Conservation (phyloP, 768 basidiomycete genomes). For the Auricularia sp. region DNA sequence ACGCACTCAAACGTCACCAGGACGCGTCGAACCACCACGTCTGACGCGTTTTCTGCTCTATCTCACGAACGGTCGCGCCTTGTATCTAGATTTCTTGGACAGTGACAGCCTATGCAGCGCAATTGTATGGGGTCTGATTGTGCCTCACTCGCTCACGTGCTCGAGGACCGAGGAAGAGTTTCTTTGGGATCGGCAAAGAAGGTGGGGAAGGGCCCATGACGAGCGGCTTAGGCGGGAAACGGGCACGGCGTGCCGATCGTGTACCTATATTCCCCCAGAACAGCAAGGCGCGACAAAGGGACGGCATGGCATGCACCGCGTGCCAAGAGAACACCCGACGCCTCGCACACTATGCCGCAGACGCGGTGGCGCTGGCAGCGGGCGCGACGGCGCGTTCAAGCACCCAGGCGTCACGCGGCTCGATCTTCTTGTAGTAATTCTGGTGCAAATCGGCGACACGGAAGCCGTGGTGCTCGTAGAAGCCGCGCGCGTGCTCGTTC, state of each 20-base stretch:
- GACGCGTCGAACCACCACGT: constrained; percentile 15
- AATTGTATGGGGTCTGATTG: too few species aligned
- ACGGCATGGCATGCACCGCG: too few species aligned
- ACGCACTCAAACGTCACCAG: constrained; percentile 80
- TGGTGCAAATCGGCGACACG: constrained; percentile 51
- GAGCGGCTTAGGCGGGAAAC: neutral
- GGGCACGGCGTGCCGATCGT: neutral
- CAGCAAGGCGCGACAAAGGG: too few species aligned
- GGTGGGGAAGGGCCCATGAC: too few species aligned
- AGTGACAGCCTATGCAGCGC: constrained; percentile 72
- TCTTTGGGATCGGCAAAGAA: too few species aligned
- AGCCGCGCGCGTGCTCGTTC: constrained; percentile 63
- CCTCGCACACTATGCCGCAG: neutral
- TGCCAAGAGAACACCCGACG: too few species aligned
- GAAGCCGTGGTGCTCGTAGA: constrained; percentile 82
- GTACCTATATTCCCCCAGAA: neutral
- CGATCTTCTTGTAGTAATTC: constrained; percentile 85
- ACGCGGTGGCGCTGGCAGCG: constrained; percentile 8
- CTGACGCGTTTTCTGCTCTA: neutral
- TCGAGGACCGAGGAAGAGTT: too few species aligned
- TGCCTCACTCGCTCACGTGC: too few species aligned
- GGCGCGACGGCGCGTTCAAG: constrained; percentile 49
- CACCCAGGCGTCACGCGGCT: constrained; percentile 78
- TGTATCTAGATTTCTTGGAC: constrained; percentile 33
- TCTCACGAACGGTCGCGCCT: constrained; percentile 2